phyloP scores from a whole-genome alignment of 768 basidiomycete genomes.

The Auricularia heimuer region DNA sequence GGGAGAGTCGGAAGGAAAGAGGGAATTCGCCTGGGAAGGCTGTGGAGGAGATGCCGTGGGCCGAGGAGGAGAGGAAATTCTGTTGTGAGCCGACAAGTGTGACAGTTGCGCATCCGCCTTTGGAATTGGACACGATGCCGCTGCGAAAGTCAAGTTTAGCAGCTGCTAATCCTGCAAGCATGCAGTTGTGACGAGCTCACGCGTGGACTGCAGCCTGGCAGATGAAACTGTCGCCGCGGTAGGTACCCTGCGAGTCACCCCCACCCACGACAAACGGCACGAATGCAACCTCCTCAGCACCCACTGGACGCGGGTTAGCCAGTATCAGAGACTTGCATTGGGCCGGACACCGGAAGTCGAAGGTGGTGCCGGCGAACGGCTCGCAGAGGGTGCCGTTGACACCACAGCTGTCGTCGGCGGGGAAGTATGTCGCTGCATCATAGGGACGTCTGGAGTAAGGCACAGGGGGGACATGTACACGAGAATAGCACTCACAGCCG shows the following conservation, averaged over 20 bases:
- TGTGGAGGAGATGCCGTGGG: conserved; percentile 57
- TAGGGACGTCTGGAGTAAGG: conserved; percentile 46
- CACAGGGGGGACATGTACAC: conserved; percentile 63
- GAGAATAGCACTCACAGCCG: conserved; percentile 59
- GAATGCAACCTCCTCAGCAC: conserved; percentile 52
- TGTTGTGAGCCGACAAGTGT: conserved; percentile 66
- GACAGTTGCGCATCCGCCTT: conserved; percentile 70
- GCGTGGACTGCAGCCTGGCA: conserved; percentile 78
- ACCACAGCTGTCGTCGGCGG: conserved; percentile 60
- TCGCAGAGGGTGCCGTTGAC: conserved; percentile 55
- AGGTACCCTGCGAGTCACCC: conserved; percentile 58
- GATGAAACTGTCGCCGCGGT: conserved; percentile 76
- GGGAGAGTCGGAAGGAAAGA: conserved; percentile 50
- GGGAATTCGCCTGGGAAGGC: conserved; percentile 73
- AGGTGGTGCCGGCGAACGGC: conserved; percentile 50
- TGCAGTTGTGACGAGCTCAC: conserved; percentile 31
- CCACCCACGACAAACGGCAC: conserved; percentile 79
- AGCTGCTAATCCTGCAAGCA: not conserved
- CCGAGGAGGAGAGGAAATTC: conserved; percentile 46
- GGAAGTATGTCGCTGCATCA: conserved; percentile 64
- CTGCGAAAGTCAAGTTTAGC: conserved; percentile 26
- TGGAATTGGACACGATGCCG: conserved; percentile 50
- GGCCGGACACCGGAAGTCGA: conserved; percentile 76
- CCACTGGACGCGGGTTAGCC: conserved; percentile 66
- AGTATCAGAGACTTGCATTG: conserved; percentile 54